Percentiles rank a stretch among this genome's conserved stretches.
These are phyloP conservation scores for Eimeria acervulina DNA, from an alignment of 169 alveolate species.

Conservation along the genomic window DNA sequence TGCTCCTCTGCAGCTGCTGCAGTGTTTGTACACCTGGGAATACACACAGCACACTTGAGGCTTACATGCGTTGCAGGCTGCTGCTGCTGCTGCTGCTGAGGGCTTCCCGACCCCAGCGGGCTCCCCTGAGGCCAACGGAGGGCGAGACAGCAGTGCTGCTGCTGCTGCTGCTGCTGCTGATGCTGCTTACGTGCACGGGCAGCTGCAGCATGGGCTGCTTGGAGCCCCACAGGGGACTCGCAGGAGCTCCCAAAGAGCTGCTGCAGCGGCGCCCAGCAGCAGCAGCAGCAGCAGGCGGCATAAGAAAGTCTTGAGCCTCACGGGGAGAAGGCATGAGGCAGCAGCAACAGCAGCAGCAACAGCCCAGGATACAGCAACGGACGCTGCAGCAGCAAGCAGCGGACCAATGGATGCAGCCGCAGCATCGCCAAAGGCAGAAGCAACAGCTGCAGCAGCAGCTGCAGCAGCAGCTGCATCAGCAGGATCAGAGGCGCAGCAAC, in stretches of 20 bases:
- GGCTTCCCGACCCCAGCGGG: slow-evolving; percentile 34
- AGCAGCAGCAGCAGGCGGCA: background rate
- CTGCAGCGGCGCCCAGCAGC: no score
- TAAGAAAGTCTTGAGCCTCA: background rate
- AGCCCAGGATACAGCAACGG: background rate
- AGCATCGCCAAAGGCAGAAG: no score
- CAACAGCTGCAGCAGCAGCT: no score
- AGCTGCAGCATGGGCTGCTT: no score
- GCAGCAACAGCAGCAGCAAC: slow-evolving; percentile 1
- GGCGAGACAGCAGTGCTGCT: background rate
- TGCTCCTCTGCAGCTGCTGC: background rate
- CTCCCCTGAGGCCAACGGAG: background rate
- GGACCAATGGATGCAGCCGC: background rate
- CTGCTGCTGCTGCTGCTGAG: background rate
- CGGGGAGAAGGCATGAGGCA: slow-evolving; percentile 3
- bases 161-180: background rate
- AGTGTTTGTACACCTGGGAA: background rate
- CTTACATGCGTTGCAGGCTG: background rate
- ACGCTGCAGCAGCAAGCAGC: slow-evolving; percentile 11
- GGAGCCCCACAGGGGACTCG: no score
- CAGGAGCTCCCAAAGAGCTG: background rate
- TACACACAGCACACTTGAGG: background rate
- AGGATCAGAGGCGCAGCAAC: no score
- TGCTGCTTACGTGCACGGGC: background rate
- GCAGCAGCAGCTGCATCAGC: no score